A percentile compares a stretch with the other conserved stretches of the same genome.
Evolutionary conservation across 1,284 basidiomycete species (phyloP).

Genomic region (Lentinus polychrous): DNA sequence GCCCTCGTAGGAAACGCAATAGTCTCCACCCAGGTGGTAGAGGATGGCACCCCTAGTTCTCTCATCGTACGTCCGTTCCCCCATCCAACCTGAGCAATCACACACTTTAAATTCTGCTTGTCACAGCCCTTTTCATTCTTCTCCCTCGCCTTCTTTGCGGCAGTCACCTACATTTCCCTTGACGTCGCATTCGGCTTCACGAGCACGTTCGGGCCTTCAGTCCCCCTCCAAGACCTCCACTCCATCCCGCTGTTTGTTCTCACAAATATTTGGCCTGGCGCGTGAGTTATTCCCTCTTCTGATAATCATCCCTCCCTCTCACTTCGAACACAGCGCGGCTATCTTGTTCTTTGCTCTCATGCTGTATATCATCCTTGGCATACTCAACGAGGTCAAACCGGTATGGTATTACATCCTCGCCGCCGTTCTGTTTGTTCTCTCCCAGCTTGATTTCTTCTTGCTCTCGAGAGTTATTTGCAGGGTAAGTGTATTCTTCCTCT

Average conservation of each 20-base stretch:
- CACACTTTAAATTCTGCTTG: background rate
- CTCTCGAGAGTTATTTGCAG: slow-evolving; percentile 70
- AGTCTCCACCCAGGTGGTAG: slow-evolving; percentile 76
- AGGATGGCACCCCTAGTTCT: slow-evolving; percentile 73
- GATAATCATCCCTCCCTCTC: slow-evolving; percentile 1
- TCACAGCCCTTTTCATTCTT: slow-evolving; percentile 59
- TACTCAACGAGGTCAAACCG: slow-evolving; percentile 68
- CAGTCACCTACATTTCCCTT: slow-evolving; percentile 72
- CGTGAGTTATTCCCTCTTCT: slow-evolving; percentile 36
- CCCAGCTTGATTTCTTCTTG: slow-evolving; percentile 75
- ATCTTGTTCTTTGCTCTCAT: slow-evolving; percentile 65
- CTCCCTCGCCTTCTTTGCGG: slow-evolving; percentile 54
- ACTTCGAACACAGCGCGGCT: slow-evolving; percentile 41
- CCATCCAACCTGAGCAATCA: too few relatives aligned
- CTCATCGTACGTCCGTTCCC: slow-evolving; percentile 46
- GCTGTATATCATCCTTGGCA: slow-evolving; percentile 65
- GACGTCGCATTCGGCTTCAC: slow-evolving; percentile 69
- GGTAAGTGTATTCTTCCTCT: slow-evolving; percentile 36
- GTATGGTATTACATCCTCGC: slow-evolving; percentile 64
- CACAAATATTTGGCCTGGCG: slow-evolving; percentile 79
- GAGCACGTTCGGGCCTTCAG: slow-evolving; percentile 48
- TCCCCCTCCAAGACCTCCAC: slow-evolving; percentile 46
- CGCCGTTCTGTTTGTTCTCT: slow-evolving; percentile 62
- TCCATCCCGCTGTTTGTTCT: slow-evolving; percentile 73
- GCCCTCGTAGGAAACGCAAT: slow-evolving; percentile 70